Conservation (phyloP, 2,329 filamentous ascomycete genomes). For the Clonostachys sp. region DNA sequence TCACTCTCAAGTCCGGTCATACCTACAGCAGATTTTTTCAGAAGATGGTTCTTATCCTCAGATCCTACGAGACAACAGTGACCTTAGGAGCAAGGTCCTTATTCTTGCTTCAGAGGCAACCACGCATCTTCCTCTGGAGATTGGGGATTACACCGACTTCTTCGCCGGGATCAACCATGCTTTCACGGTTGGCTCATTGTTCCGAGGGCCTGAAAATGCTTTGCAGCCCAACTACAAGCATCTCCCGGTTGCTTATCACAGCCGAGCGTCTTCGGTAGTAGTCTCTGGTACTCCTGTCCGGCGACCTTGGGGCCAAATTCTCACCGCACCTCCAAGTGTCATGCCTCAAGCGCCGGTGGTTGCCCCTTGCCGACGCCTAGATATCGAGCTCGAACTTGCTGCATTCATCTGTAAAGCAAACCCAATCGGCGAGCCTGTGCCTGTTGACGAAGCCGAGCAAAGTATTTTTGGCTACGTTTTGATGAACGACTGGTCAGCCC, state of each 20-base stretch:
- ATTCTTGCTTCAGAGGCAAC: conserved; percentile 37
- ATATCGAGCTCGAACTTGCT: conserved; percentile 75
- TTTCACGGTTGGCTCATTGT: conserved; percentile 62
- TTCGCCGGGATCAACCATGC: conserved; percentile 77
- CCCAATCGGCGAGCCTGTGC: conserved; percentile 58
- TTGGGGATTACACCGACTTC: conserved; percentile 83
- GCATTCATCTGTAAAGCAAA: conserved; percentile 68
- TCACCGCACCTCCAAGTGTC: conserved; percentile 35
- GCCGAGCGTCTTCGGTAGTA: conserved; percentile 70
- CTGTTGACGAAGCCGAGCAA: conserved; percentile 61
- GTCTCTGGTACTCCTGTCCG: conserved; percentile 68
- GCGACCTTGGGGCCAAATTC: conserved; percentile 71
- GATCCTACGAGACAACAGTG: conserved; percentile 26
- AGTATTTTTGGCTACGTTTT: conserved; percentile 67
- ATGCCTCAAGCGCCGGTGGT: conserved; percentile 51
- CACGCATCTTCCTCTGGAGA: conserved; percentile 68
- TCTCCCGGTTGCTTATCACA: conserved; percentile 76
- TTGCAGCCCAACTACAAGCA: conserved; percentile 79
- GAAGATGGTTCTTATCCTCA: conserved; percentile 41
- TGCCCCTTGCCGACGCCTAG: conserved; percentile 46
- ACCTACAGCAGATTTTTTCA: conserved; percentile 58
- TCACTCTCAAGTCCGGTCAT: conserved; percentile 65
- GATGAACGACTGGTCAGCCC: conserved; percentile 60
- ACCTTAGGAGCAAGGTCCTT: conserved; percentile 17
- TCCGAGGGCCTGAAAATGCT: conserved; percentile 68